A percentile compares a stretch with the other conserved stretches of the same genome.
These are phyloP conservation scores for Pelargonium citronellum DNA, from an alignment of 441 rosid genomes.

Conservation along the genomic window DNA sequence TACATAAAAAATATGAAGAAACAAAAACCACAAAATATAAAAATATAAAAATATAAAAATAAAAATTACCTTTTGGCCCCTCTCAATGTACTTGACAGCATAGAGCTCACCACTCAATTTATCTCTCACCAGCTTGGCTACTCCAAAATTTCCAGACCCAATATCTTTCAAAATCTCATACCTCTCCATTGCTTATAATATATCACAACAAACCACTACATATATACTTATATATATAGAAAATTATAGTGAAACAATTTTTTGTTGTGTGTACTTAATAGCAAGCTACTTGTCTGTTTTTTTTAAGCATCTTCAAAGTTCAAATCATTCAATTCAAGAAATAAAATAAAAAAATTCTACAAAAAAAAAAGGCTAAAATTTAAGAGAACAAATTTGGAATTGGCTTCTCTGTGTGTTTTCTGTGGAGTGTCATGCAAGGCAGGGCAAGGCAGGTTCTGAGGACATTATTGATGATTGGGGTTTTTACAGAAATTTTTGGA, in stretches of 20 bases:
- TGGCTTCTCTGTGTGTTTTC: neutral
- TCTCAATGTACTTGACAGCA: slow-evolving; percentile 96
- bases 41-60: neutral
- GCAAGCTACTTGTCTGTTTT: neutral
- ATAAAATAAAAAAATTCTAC: neutral
- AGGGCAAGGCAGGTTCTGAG: neutral
- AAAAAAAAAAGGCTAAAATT: too few species aligned
- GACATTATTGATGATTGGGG: too few species aligned
- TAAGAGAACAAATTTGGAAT: neutral
- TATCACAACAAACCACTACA: neutral
- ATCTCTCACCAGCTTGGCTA: slow-evolving; percentile 90
- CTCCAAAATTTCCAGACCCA: slow-evolving; percentile 91
- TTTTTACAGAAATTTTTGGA: too few species aligned
- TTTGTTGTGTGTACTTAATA: neutral
- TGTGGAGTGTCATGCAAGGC: slow-evolving; percentile 8
- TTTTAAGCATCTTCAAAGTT: neutral
- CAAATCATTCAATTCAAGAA: neutral
- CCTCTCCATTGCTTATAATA: neutral
- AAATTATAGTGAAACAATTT: neutral
- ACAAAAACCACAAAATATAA: slow-evolving; percentile 24
- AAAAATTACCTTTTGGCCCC: slow-evolving; percentile 81
- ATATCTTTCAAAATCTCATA: slow-evolving; percentile 87
- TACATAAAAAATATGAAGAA: neutral
- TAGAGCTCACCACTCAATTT: slow-evolving; percentile 75
- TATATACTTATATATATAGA: neutral